Evolutionary conservation across 2,329 filamentous ascomycete genomes (phyloP), one percentile per base, ranked within the genome.

Genomic region (Tricladium varicosporioides): DNA sequence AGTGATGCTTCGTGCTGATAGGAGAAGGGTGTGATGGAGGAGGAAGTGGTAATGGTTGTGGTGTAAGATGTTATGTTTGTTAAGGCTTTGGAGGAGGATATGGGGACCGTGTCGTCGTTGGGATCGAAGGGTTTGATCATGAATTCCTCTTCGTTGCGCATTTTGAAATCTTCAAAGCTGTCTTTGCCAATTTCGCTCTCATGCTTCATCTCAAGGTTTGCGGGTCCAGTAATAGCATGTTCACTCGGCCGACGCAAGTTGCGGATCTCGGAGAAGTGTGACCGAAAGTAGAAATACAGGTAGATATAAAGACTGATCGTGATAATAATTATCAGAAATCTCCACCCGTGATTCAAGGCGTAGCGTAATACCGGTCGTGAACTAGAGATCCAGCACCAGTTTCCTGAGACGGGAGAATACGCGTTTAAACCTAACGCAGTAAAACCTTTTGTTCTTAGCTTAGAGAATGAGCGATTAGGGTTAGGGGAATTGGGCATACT

Each of bases 361-460:
- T 74, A 75, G 22, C 73, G 71, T 3, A 73, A 64, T 22, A 65
- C 67, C n/a, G 60, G 58, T 16, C 66, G 63, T 5, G 70, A 59
- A 16, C 63, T 51, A 36, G 68, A 54, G 49, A 75, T 74, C 73
- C 73, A 75, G 61, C 73, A 75, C 73, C 73, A 75, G 54, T 75
- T 75, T 1, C 72, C 71, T n/a, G 69, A 72, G 0, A 76, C 74
- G 27, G 73, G 57, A 10, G 46, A 46, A 33, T 63, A 61, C n/a
- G 54, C 55, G 15, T 44, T 36, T 13, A 53, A 11, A 13, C 43
- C 51, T 13, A 53, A 44, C 11, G 51, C 51, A 9, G 19, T 47
- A 13, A 47, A 15, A 27, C 44, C 50, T 52, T 45, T 11, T 22
- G 40, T 16, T 8, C 1, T n/a, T n/a, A n/a, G n/a, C n/a, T n/a